phyloP scores from a whole-genome alignment of 2,329 filamentous ascomycete genomes.

The Metarhizium guizhouense region DNA sequence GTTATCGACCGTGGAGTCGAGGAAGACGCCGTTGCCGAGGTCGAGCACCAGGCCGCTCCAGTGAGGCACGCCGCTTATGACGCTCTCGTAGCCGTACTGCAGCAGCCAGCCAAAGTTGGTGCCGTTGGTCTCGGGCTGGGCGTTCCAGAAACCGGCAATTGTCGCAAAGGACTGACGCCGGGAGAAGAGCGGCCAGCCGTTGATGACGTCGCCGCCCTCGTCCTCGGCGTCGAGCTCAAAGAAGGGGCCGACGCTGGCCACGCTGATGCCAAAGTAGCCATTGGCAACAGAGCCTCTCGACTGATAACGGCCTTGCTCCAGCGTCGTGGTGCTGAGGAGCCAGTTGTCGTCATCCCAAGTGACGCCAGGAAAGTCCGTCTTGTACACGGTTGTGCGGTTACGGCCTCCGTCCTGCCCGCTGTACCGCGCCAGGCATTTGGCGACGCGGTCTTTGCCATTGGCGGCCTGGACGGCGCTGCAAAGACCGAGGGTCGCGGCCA shows the following conservation, averaged over 20 bases:
- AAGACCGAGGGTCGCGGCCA: neutral
- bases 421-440: slow-evolving; percentile 2
- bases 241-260: slow-evolving; percentile 18
- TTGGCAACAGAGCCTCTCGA: slow-evolving; percentile 20
- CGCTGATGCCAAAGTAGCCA: slow-evolving; percentile 19
- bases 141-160: slow-evolving; percentile 58
- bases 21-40: slow-evolving; percentile 37
- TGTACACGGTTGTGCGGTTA: slow-evolving; percentile 8
- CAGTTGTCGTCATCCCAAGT: slow-evolving; percentile 19
- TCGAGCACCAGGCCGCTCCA: slow-evolving; percentile 38
- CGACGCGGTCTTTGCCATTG: neutral
- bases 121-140: slow-evolving; percentile 45
- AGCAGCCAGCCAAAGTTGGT: slow-evolving; percentile 60
- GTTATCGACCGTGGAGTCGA: slow-evolving; percentile 52
- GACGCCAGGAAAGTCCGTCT: slow-evolving; percentile 16
- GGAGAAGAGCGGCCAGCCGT: slow-evolving; percentile 60
- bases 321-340: slow-evolving; percentile 14
- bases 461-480: neutral
- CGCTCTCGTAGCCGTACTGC: slow-evolving; percentile 52
- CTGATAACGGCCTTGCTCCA: slow-evolving; percentile 17
- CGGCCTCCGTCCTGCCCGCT: neutral
- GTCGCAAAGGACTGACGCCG: slow-evolving; percentile 57
- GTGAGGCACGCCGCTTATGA: slow-evolving; percentile 63
- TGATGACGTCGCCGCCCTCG: slow-evolving; percentile 28
- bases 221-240: slow-evolving; percentile 16